phyloP scores from a whole-genome alignment of 306 rosid species.

The Rubus parviflorus region DNA sequence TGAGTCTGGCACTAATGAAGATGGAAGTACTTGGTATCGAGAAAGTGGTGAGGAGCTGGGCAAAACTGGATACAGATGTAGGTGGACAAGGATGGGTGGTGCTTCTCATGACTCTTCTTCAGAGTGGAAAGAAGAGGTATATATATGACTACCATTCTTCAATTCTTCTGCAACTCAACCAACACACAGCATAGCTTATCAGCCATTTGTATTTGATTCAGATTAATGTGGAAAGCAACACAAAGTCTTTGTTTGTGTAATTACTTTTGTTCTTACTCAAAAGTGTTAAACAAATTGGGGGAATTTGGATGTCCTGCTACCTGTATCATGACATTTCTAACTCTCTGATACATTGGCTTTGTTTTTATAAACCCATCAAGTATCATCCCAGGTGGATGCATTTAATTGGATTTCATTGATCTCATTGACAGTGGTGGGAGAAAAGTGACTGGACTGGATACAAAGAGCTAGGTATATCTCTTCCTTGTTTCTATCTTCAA shows the following conservation, averaged over 20 bases:
- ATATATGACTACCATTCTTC: not conserved
- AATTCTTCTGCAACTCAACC: not conserved
- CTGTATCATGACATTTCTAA: not conserved
- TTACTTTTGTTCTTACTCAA: not conserved
- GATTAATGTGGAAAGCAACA: not conserved
- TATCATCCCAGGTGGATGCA: slow-evolving; percentile 81
- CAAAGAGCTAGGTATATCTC: slow-evolving; percentile 91
- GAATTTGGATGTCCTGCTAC: not conserved
- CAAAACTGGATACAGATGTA: slow-evolving; percentile 89
- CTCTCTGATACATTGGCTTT: slow-evolving; percentile 26
- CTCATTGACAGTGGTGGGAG: slow-evolving; percentile 99
- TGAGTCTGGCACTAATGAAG: slow-evolving; percentile 92
- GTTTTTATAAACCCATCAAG: slow-evolving; percentile 51
- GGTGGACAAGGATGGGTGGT: slow-evolving; percentile 99
- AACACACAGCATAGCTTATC: not conserved
- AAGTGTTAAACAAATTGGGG: not conserved
- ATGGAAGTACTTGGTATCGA: slow-evolving; percentile 89
- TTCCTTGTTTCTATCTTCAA: slow-evolving; percentile 20
- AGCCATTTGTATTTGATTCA: slow-evolving; percentile 2
- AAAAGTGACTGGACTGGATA: slow-evolving; percentile 99
- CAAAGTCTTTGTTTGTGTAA: not conserved
- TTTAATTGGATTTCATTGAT: slow-evolving; percentile 92
- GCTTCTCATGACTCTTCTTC: slow-evolving; percentile 69
- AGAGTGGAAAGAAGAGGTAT: slow-evolving; percentile 96
- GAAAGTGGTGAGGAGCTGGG: slow-evolving; percentile 87